Evolutionary conservation across 2,329 filamentous ascomycete genomes (phyloP).

Genomic region (Aspergillus brunneoviolaceus): DNA sequence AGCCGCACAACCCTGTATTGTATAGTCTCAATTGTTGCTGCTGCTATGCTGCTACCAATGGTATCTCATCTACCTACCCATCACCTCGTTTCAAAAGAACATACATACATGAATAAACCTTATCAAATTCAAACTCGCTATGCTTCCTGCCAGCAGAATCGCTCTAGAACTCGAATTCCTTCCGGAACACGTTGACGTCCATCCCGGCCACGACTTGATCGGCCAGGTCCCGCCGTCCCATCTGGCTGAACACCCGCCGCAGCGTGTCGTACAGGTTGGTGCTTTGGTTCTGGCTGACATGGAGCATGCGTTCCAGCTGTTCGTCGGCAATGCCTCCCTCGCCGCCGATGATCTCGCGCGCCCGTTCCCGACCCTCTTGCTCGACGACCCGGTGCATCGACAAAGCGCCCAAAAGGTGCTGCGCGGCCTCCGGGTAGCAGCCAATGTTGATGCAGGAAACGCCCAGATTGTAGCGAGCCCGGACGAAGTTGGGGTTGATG

Average conservation of each 20-base stretch:
- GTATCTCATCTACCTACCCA: background rate
- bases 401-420: conserved; percentile 86
- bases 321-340: conserved; percentile 60
- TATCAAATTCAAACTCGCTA: background rate
- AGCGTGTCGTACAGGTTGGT: conserved; percentile 96
- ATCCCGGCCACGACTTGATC: conserved; percentile 87
- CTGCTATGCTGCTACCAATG: background rate
- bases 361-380: conserved; percentile 77
- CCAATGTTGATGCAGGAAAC: conserved; percentile 97
- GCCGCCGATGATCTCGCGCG: conserved; percentile 72
- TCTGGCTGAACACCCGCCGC: conserved; percentile 90
- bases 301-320: conserved; percentile 81
- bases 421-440: conserved; percentile 88
- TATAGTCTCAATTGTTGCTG: no score
- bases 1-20: background rate
- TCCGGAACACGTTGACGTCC: conserved; percentile 83
- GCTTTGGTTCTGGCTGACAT: conserved; percentile 79
- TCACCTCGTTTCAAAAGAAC: background rate
- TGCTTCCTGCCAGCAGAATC: background rate
- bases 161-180: conserved; percentile 79
- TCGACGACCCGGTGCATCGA: conserved; percentile 96
- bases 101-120: background rate
- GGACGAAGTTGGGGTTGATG: conserved; percentile 92
- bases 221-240: conserved; percentile 83
- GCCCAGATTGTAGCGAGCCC: conserved; percentile 93